These are phyloP conservation scores for Apiospora marii DNA, from an alignment of 2,329 filamentous ascomycete species.

Conservation along the genomic window DNA sequence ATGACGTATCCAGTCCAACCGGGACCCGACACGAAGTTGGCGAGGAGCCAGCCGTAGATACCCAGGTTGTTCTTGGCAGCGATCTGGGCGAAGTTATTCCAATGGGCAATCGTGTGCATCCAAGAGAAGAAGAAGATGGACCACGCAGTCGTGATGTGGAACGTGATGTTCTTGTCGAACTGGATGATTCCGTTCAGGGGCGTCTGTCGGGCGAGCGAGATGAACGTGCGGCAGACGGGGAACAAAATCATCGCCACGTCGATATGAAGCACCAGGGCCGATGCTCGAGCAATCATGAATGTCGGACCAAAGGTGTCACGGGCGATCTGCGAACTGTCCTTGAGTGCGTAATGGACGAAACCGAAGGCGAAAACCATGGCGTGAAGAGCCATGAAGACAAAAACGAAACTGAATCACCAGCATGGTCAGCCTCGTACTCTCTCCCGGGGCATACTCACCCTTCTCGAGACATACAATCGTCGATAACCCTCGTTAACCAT, in stretches of 20 bases:
- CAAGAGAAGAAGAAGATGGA: conserved; percentile 89
- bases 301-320: conserved; percentile 77
- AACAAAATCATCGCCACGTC: conserved; percentile 82
- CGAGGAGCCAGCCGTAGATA: conserved; percentile 78
- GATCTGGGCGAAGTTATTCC: conserved; percentile 85
- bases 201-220: conserved; percentile 81
- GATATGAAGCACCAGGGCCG: conserved; percentile 80
- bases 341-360: conserved; percentile 80
- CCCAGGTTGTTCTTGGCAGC: conserved; percentile 78
- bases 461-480: conserved; percentile 68
- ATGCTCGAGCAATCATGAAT: conserved; percentile 78
- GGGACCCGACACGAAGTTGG: conserved; percentile 80
- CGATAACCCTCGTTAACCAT: conserved; percentile 90
- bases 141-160: conserved; percentile 86
- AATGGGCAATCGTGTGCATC: conserved; percentile 86
- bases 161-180: conserved; percentile 89
- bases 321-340: conserved; percentile 74
- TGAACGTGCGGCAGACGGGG: conserved; percentile 84
- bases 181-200: conserved; percentile 87
- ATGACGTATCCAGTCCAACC: conserved; percentile 90
- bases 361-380: conserved; percentile 81
- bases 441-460: conserved; percentile 22
- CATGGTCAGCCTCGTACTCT: conserved; percentile 34
- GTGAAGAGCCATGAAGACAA: conserved; percentile 77
- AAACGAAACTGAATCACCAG: conserved; percentile 58